Evolutionary conservation across 2,329 filamentous ascomycete species (phyloP), one percentile per base, ranked within the genome.

Genomic region (Claviceps sp.): DNA sequence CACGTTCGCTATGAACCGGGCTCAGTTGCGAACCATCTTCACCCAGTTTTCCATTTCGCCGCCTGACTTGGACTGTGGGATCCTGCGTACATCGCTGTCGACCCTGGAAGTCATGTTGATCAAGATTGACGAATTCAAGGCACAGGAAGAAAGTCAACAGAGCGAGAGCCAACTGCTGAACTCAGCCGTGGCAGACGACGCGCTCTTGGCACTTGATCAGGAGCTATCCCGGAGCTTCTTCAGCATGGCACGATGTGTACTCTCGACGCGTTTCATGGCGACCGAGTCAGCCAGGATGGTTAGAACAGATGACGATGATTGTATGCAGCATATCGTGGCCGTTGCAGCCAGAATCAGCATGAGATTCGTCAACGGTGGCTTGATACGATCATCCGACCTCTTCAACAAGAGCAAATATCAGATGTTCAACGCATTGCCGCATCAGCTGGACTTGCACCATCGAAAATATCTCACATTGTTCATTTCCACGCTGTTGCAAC

Each of bases 21-120:
- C 64, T 39, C 77, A 78, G 59, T 61, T 81, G 26, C 71, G 76
- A 48, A 71, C 74, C 44, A 62, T 79, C 10, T 78, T 80, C 48
- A 70, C 65, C 11, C 71, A 70, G 22, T 73, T 80, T 42, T 67
- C 72, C 11, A 64, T 66, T 11, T 62, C 65, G 2, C 67, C 69
- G 3, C 60, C 66, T 0, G 68, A 71, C 38, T 68, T 77, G 14
- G 72, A 76, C 54, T 79, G 76, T 73, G 61, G 64, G 13, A 66
- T 76, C 19, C 58, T 81, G 34, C 65, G 64, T 19, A 65, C 64
- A 17, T 68, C 70, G 1, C 55, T 81, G 4, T 69, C 73, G 6
- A 75, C 70, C 4, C 51, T 80, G 2, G 72, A 74, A 34, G 59
- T 69, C 19, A 77, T 77, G 52, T 51, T 80, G 30, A 62, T 61